Evolutionary conservation across 805 yeast genomes (phyloP).

Genomic region (Kazachstania kunashirensis): DNA sequence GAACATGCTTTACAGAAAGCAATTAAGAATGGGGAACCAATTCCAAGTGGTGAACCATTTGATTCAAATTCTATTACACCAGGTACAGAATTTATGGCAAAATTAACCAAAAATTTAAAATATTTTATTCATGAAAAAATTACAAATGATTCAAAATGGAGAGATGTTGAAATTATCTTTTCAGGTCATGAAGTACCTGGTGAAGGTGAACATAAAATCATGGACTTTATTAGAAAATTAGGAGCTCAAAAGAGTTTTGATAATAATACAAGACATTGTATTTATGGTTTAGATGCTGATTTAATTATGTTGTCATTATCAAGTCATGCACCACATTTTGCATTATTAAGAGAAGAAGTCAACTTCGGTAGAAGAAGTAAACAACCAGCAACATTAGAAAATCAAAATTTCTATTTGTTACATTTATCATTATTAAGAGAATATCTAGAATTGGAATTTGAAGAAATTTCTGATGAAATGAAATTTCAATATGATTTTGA

Average conservation of each 20-base stretch:
- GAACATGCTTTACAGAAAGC: constrained; percentile 72
- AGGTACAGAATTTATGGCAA: constrained; percentile 94
- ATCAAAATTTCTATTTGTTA: constrained; percentile 71
- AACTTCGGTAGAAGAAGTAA: constrained; percentile 52
- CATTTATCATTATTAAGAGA: constrained; percentile 86
- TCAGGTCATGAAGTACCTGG: constrained; percentile 97
- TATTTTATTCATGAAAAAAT: constrained; percentile 84
- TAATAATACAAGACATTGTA: constrained; percentile 81
- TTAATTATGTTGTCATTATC: constrained; percentile 86
- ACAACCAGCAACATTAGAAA: constrained; percentile 43
- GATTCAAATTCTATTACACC: constrained; percentile 93
- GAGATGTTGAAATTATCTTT: constrained; percentile 59
- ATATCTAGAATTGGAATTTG: constrained; percentile 78
- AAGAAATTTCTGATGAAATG: constrained; percentile 52
- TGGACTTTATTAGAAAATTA: constrained; percentile 77
- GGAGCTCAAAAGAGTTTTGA: constrained; percentile 67
- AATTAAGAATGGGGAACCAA: constrained; percentile 54
- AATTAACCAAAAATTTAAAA: constrained; percentile 67
- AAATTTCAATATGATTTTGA: constrained; percentile 74
- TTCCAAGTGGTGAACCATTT: constrained; percentile 73
- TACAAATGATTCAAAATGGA: constrained; percentile 81
- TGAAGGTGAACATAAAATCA: constrained; percentile 96
- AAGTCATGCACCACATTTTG: constrained; percentile 92
- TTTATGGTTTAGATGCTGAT: constrained; percentile 95
- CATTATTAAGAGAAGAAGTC: constrained; percentile 91